A percentile compares a stretch with the other conserved stretches of the same genome.
These are phyloP conservation scores for Phialemonium atrogriseum DNA, from an alignment of 2,329 filamentous ascomycete species.

Conservation along the genomic window DNA sequence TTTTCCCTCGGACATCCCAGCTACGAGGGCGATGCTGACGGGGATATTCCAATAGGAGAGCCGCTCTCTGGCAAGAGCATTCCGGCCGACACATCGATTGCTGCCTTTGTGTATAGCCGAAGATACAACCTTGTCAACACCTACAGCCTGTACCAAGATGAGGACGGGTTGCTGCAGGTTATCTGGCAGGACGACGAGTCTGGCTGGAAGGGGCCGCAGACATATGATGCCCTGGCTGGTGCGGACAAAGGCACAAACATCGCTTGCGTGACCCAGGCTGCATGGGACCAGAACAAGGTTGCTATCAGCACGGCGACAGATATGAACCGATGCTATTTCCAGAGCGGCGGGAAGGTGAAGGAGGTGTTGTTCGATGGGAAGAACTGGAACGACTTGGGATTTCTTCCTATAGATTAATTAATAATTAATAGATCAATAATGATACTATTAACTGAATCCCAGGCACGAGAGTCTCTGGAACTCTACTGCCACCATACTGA, in stretches of 20 bases:
- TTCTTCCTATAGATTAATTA: no score
- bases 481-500: no score
- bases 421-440: no score
- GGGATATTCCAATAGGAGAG: no score
- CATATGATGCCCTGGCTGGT: conserved; percentile 6
- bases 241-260: conserved; percentile 8
- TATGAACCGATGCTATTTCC: conserved; percentile 9
- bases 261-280: conserved; percentile 8
- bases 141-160: conserved; percentile 16
- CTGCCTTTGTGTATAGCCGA: no score
- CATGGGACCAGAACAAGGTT: conserved; percentile 2
- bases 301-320: conserved; percentile 5
- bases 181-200: conserved; percentile 10
- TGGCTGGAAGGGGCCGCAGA: conserved; percentile 9
- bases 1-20: no score
- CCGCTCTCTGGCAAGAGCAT: no score
- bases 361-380: conserved; percentile 8
- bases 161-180: conserved; percentile 9
- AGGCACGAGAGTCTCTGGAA: no score
- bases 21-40: no score
- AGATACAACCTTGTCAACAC: conserved; percentile 14
- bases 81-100: no score
- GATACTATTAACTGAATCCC: no score
- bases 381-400: conserved; percentile 6
- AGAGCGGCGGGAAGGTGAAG: conserved; percentile 5